A percentile compares a stretch with the other conserved stretches of the same genome.
phyloP scores from a whole-genome alignment of 345 rosid species.

The Abelmoschus esculentus region DNA sequence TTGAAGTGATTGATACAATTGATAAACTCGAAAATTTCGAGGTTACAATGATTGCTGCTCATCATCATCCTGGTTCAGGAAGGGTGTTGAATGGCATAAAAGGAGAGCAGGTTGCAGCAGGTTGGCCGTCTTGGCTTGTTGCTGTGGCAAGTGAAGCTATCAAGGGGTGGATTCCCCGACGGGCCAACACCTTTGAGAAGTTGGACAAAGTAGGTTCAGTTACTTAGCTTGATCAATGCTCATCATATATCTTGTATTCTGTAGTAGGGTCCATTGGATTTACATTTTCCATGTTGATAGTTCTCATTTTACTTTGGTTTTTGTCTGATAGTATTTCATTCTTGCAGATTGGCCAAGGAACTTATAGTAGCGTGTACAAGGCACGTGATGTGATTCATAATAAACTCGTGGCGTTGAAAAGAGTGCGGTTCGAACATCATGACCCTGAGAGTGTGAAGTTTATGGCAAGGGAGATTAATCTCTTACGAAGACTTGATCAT shows the following conservation, averaged over 20 bases:
- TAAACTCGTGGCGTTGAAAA: constrained; percentile 79
- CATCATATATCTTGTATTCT: not conserved
- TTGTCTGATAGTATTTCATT: constrained; percentile 3
- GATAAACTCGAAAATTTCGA: constrained; percentile 27
- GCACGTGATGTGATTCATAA: constrained; percentile 62
- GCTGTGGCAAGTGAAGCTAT: constrained; percentile 71
- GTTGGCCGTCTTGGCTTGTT: constrained; percentile 94
- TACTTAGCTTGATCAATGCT: constrained; percentile 6
- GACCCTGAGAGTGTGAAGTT: constrained; percentile 87
- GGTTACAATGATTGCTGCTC: constrained; percentile 18
- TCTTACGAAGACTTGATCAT: constrained; percentile 79
- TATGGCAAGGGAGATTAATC: constrained; percentile 85
- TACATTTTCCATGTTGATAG: not conserved
- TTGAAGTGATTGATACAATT: constrained; percentile 24
- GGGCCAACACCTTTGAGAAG: constrained; percentile 66
- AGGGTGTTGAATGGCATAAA: constrained; percentile 38
- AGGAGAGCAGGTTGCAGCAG: constrained; percentile 58
- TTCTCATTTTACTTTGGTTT: constrained; percentile 1
- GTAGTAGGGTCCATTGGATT: not conserved
- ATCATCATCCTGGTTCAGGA: constrained; percentile 30
- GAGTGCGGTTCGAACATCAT: constrained; percentile 69
- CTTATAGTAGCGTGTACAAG: constrained; percentile 83
- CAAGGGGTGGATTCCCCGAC: constrained; percentile 73
- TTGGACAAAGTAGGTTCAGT: constrained; percentile 56
- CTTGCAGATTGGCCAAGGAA: constrained; percentile 97